A percentile compares a stretch with the other conserved stretches of the same genome.
phyloP scores from a whole-genome alignment of 768 basidiomycete genomes.

The Boletus barrowsii region DNA sequence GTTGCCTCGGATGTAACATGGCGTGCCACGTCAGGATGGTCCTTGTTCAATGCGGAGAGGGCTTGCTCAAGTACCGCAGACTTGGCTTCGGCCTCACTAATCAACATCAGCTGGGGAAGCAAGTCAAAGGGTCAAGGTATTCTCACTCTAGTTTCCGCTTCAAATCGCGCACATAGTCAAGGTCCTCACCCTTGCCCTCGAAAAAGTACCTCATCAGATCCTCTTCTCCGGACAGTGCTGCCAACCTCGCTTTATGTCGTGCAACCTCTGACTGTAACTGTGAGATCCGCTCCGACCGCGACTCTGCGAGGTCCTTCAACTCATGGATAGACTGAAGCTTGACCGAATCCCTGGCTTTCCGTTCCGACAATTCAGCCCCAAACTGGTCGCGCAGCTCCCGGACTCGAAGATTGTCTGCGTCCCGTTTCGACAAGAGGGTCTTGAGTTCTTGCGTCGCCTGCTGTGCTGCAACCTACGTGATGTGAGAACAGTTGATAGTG shows the following conservation, averaged over 20 bases:
- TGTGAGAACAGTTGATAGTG: conserved; percentile 10
- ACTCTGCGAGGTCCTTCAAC: conserved; percentile 60
- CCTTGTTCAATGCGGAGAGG: conserved; percentile 41
- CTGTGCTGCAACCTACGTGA: conserved; percentile 39
- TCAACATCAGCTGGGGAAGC: conserved; percentile 13
- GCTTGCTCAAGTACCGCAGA: conserved; percentile 51
- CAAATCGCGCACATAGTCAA: conserved; percentile 49
- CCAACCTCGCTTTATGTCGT: conserved; percentile 73
- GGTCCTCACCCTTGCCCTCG: conserved; percentile 50
- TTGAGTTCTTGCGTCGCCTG: conserved; percentile 64
- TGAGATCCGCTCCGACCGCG: conserved; percentile 69
- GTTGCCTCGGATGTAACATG: conserved; percentile 51
- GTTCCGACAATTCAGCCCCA: conserved; percentile 62
- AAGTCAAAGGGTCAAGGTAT: neutral
- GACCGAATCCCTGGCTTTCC: conserved; percentile 58
- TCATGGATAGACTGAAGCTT: conserved; percentile 62
- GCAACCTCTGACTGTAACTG: conserved; percentile 69
- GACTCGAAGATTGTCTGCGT: conserved; percentile 63
- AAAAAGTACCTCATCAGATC: conserved; percentile 73
- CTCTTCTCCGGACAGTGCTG: conserved; percentile 65
- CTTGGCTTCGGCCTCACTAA: conserved; percentile 53
- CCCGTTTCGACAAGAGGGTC: conserved; percentile 56
- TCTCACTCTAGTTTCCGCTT: conserved; percentile 57
- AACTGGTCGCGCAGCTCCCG: conserved; percentile 72
- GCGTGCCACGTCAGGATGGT: conserved; percentile 51